These are phyloP conservation scores for Sclerotinia trifoliorum DNA, from an alignment of 2,329 filamentous ascomycete species.

Conservation along the genomic window DNA sequence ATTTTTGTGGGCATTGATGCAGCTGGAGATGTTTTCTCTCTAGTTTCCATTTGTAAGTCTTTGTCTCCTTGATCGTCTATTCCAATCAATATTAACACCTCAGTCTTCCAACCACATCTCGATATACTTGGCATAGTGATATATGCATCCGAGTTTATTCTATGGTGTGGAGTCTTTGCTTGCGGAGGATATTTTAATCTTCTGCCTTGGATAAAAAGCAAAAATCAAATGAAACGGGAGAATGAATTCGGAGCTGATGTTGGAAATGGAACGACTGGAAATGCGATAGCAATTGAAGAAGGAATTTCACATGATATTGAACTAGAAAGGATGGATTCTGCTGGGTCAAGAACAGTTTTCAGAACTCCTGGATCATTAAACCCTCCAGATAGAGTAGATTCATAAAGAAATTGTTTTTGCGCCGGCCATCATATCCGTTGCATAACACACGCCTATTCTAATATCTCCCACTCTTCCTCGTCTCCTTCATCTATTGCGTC, in stretches of 20 bases:
- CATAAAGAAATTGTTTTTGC: neutral
- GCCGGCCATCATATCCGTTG: neutral
- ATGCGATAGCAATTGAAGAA: neutral
- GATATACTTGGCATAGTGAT: constrained; percentile 64
- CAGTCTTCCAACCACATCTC: constrained; percentile 55
- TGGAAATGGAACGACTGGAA: constrained; percentile 17
- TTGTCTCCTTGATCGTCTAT: neutral
- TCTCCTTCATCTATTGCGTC: neutral
- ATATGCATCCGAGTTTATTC: constrained; percentile 62
- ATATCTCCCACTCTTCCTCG: constrained; percentile 4
- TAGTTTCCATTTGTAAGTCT: constrained; percentile 55
- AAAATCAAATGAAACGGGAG: constrained; percentile 31
- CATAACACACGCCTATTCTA: neutral
- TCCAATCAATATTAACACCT: neutral
- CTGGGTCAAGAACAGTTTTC: constrained; percentile 57
- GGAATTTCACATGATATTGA: constrained; percentile 39
- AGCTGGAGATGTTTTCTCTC: constrained; percentile 64
- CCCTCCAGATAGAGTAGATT: neutral
- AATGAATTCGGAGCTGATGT: neutral
- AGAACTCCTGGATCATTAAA: constrained; percentile 49
- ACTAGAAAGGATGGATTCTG: constrained; percentile 54
- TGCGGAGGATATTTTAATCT: constrained; percentile 66
- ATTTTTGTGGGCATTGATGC: constrained; percentile 70
- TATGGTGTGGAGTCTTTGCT: constrained; percentile 67
- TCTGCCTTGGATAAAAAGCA: constrained; percentile 53